Evolutionary conservation across 2,329 filamentous ascomycete genomes (phyloP).

Genomic region (Verticillium albo-atrum): DNA sequence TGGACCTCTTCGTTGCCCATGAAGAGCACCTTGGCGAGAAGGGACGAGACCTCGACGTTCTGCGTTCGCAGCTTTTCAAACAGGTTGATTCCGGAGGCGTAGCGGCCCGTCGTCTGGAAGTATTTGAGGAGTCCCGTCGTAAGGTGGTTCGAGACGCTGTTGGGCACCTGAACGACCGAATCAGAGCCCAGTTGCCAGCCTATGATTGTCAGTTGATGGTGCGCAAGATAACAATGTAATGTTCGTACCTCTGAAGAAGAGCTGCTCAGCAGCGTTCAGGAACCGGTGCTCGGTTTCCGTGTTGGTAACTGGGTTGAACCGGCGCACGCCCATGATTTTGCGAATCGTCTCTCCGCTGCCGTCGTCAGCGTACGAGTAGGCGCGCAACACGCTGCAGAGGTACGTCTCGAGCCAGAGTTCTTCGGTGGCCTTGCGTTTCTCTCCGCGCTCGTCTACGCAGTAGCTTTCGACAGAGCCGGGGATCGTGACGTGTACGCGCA

Average conservation of each 20-base stretch:
- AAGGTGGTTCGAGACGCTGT: slow-evolving; percentile 92
- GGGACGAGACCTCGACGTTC: slow-evolving; percentile 89
- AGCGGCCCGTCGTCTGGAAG: slow-evolving; percentile 91
- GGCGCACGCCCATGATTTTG: slow-evolving; percentile 93
- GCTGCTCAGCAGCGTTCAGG: slow-evolving; percentile 84
- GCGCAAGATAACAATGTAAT: slow-evolving; percentile 3
- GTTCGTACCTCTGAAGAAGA: slow-evolving; percentile 80
- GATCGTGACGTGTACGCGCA: slow-evolving; percentile 97
- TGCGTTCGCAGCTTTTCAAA: slow-evolving; percentile 92
- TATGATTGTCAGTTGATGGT: slow-evolving; percentile 34
- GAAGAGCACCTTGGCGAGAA: slow-evolving; percentile 85
- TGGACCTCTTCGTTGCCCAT: slow-evolving; percentile 98
- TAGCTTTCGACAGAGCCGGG: slow-evolving; percentile 96
- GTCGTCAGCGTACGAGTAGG: slow-evolving; percentile 95
- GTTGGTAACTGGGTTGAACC: slow-evolving; percentile 96
- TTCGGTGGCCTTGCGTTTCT: slow-evolving; percentile 89
- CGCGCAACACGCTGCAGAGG: slow-evolving; percentile 86
- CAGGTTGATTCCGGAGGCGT: slow-evolving; percentile 91
- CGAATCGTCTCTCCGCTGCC: slow-evolving; percentile 91
- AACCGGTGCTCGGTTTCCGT: slow-evolving; percentile 99
- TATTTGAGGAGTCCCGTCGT: slow-evolving; percentile 92
- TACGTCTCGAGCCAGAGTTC: slow-evolving; percentile 97
- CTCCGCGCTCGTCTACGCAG: slow-evolving; percentile 93
- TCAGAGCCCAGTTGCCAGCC: slow-evolving; percentile 96
- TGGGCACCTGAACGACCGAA: slow-evolving; percentile 94